Conservation (phyloP, 495 filamentous ascomycete genomes). For the Neurospora cerealis region DNA sequence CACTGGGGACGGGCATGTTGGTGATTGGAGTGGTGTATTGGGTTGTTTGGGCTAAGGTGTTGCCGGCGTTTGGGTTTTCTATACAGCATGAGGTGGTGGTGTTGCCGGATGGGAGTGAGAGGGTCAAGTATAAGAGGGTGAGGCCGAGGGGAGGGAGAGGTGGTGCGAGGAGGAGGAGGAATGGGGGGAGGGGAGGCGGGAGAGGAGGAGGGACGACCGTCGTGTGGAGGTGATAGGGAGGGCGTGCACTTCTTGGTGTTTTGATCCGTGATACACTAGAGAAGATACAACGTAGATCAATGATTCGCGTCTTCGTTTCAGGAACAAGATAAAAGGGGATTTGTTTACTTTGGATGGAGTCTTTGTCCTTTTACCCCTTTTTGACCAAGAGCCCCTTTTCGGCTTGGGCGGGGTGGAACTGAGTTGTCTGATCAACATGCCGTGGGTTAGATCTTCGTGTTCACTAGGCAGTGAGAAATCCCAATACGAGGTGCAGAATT, state of each 20-base stretch:
- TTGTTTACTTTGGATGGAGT: neutral
- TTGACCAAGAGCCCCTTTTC: neutral
- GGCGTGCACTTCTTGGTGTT: neutral
- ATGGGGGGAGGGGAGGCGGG: slow-evolving; percentile 1
- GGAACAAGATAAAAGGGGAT: neutral
- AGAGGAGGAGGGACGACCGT: slow-evolving; percentile 8
- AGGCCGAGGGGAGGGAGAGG: slow-evolving; percentile 12
- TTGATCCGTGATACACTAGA: neutral
- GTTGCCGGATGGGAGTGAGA: slow-evolving; percentile 30
- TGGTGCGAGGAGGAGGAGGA: neutral
- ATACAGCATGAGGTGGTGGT: slow-evolving; percentile 31
- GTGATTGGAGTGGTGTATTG: slow-evolving; percentile 33
- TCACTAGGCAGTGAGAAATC: neutral
- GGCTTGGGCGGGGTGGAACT: neutral
- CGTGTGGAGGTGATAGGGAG: slow-evolving; percentile 13
- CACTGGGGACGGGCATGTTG: slow-evolving; percentile 35
- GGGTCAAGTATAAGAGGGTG: slow-evolving; percentile 27
- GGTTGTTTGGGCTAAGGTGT: slow-evolving; percentile 34
- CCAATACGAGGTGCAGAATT: neutral
- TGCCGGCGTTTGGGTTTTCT: slow-evolving; percentile 30
- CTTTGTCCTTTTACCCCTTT: neutral
- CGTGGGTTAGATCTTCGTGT: neutral
- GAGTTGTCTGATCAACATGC: neutral
- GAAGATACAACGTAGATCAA: neutral
- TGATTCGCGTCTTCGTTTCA: neutral